Percentiles rank a stretch among this genome's conserved stretches.
Evolutionary conservation across 768 basidiomycete species (phyloP).

Genomic region (Termitomyces eurrhizus): DNA sequence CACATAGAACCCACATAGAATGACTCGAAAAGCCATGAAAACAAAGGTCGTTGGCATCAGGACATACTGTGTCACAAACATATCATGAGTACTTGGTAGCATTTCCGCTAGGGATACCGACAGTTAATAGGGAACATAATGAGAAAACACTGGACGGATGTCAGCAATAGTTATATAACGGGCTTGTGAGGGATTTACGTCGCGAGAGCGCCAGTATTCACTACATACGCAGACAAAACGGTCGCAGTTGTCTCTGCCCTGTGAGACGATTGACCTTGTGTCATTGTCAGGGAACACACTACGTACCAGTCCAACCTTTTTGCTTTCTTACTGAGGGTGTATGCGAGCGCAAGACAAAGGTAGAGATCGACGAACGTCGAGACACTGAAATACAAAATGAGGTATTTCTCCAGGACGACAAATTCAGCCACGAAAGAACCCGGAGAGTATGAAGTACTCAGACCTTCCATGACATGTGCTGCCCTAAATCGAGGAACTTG

Average conservation of each 20-base stretch:
- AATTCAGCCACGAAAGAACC: too few species aligned
- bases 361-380: neutral
- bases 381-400: neutral
- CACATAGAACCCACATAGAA: neutral
- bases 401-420: neutral
- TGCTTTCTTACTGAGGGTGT: neutral
- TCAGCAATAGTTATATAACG: neutral
- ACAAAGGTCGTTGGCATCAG: neutral
- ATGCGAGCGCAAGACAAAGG: neutral
- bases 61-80: neutral
- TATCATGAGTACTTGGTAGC: neutral
- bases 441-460: neutral
- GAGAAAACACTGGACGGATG: neutral
- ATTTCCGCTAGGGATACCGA: neutral
- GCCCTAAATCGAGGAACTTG: neutral
- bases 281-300: too few species aligned
- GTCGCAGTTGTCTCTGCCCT: neutral
- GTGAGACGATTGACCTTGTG: neutral
- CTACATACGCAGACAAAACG: neutral
- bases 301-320: neutral
- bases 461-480: neutral
- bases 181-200: neutral
- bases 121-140: neutral
- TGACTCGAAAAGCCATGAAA: neutral
- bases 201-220: neutral